Base-by-base conservation (phyloP, 305 asterid genomes). In the Fraxinus floribunda region DNA sequence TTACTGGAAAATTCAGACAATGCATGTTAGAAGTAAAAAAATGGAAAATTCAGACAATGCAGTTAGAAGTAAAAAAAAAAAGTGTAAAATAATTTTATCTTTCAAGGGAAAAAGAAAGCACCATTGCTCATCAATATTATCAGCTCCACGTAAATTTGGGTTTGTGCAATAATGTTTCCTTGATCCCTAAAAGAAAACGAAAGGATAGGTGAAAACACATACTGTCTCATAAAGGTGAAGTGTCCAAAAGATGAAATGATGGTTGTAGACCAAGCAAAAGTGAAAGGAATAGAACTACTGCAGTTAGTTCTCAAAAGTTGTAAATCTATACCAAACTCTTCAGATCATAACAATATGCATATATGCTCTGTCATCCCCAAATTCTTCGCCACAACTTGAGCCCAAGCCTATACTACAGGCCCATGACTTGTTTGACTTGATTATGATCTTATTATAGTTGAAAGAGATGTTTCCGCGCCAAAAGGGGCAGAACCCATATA, bases 91-190 rank as follows among this genome's bases (percentile, higher is more conserved):
- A 82, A 55, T 18, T 55, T 30, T 41, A 35, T 32, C 38, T 62
- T 77, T 83, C 71, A 78, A 77, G 80, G 73, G 57, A 55, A 85
- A 41, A 75, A 9, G 52, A 84, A 79, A 79, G 79, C 85, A 91
- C 99, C 99, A 95, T 91, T 91, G 89, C 78, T 95, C 99, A 83
- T 95, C 98, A 79, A 95, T 89, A 79, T 88, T 91, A 78, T 90
- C 95, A 76, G 57, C 82, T 22, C 97, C 94, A 15, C 92, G 89
- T 30, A 95, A 57, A 80, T 84, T 7, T 49, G 88, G 83, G 81
- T 90, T 95, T 85, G 99, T 95, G 85, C 99, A 95, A 77, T 91
- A 95, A 78, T 91, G 99, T 81, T 87, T 94, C 80, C 98, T 89
- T 82, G 99, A 94, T 76, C 97, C 98, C 99, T 95, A 91, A 62